Percentiles rank a stretch among this genome's conserved stretches.
Evolutionary conservation across 345 rosid species (phyloP).

Genomic region (Moricandia moricandioides): DNA sequence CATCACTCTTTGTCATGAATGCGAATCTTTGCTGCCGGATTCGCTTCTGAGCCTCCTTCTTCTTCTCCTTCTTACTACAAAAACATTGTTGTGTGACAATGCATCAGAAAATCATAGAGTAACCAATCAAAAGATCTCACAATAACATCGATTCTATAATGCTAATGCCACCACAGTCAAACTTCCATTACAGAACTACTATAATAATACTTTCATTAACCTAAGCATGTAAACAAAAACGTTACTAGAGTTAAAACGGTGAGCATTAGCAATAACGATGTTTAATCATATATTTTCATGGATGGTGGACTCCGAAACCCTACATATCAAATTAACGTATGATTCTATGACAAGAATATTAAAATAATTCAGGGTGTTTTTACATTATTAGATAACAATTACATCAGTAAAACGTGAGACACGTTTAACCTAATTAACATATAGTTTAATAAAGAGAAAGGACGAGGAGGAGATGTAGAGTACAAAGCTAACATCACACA

Average conservation of each 20-base stretch:
- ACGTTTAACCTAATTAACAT: constrained; percentile 29
- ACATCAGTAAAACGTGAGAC: constrained; percentile 18
- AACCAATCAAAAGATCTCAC: background rate
- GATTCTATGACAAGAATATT: background rate
- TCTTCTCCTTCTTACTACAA: constrained; percentile 62
- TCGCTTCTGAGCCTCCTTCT: constrained; percentile 77
- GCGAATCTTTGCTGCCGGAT: constrained; percentile 82
- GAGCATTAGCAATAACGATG: background rate
- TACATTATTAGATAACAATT: background rate
- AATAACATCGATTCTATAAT: background rate
- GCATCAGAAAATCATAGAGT: background rate
- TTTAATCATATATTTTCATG: background rate
- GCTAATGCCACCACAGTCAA: background rate
- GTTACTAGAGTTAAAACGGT: background rate
- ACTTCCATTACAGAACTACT: background rate
- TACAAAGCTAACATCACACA: constrained; percentile 68
- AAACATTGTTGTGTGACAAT: too few relatives aligned
- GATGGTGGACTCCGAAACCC: constrained; percentile 9
- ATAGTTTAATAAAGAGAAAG: constrained; percentile 14
- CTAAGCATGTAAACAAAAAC: background rate
- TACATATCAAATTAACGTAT: constrained; percentile 1
- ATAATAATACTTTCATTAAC: background rate
- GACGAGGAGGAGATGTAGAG: constrained; percentile 26
- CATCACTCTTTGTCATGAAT: constrained; percentile 93
- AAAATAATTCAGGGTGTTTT: background rate